phyloP scores from a whole-genome alignment of 2,329 filamentous ascomycete species.

The Alternaria angustiovoidea region DNA sequence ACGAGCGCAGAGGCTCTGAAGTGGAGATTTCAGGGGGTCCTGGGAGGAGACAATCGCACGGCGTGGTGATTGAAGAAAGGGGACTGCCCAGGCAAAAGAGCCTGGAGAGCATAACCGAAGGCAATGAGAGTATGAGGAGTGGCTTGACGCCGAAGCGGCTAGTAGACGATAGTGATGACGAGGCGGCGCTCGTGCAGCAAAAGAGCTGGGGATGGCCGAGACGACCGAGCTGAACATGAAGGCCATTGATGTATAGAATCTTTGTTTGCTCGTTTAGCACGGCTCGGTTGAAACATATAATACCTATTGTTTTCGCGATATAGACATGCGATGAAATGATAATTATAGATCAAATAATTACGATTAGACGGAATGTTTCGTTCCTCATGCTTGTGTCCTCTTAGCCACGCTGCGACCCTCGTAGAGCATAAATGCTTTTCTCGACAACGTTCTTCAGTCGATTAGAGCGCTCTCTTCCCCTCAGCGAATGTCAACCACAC shows the following conservation, averaged over 20 bases:
- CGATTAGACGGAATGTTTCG: background rate
- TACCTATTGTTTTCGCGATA: background rate
- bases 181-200: slow-evolving; percentile 30
- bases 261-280: background rate
- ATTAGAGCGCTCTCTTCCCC: background rate
- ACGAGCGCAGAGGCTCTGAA: slow-evolving; percentile 17
- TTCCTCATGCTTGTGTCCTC: background rate
- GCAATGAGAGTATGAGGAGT: slow-evolving; percentile 34
- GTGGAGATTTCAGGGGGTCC: slow-evolving; percentile 19
- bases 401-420: background rate
- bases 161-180: slow-evolving; percentile 33
- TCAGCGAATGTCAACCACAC: background rate
- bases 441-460: background rate
- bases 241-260: background rate
- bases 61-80: slow-evolving; percentile 18
- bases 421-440: background rate
- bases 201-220: slow-evolving; percentile 15
- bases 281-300: background rate
- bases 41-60: slow-evolving; percentile 10
- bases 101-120: slow-evolving; percentile 33
- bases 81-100: slow-evolving; percentile 25
- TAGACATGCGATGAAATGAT: background rate
- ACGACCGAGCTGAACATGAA: slow-evolving; percentile 2
- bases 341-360: background rate
- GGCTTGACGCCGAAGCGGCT: slow-evolving; percentile 21